These are phyloP conservation scores for Purpureocillium lavendulum DNA, from an alignment of 2,329 filamentous ascomycete species.

Conservation along the genomic window DNA sequence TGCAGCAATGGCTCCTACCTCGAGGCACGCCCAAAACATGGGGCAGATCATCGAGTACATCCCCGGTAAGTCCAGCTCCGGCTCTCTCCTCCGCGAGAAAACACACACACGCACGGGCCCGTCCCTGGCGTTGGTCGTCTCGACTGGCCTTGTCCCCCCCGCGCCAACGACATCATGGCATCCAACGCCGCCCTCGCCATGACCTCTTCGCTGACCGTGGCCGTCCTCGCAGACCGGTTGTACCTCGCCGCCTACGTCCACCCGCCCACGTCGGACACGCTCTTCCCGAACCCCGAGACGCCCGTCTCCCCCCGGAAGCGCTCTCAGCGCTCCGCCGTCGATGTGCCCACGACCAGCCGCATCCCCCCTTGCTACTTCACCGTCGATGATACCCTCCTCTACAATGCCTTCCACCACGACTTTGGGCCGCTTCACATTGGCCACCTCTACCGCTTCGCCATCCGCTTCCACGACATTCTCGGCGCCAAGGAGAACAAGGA, in stretches of 20 bases:
- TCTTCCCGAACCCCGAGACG: conserved; percentile 82
- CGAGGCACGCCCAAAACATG: conserved; percentile 48
- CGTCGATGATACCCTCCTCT: conserved; percentile 83
- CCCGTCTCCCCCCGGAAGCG: conserved; percentile 31
- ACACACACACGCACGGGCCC: too few relatives aligned
- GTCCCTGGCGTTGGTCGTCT: too few relatives aligned
- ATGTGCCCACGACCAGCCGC: conserved; percentile 30
- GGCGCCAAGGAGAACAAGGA: conserved; percentile 86
- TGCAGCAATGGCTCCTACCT: conserved; percentile 41
- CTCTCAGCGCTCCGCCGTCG: conserved; percentile 51
- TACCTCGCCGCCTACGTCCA: conserved; percentile 90
- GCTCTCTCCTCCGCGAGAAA: too few relatives aligned
- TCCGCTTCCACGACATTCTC: conserved; percentile 91
- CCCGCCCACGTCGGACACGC: conserved; percentile 69
- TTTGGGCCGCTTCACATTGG: conserved; percentile 97
- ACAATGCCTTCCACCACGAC: conserved; percentile 98
- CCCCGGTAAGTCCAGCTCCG: conserved; percentile 55
- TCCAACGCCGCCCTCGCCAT: neutral
- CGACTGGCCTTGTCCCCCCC: too few relatives aligned
- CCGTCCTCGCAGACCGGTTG: conserved; percentile 62
- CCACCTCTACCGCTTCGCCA: conserved; percentile 91
- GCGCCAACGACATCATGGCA: neutral
- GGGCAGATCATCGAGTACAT: conserved; percentile 96
- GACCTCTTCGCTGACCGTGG: conserved; percentile 3
- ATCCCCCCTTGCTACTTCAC: conserved; percentile 84